phyloP scores from a whole-genome alignment of 768 basidiomycete genomes.

The Lanmaoa rubissima region DNA sequence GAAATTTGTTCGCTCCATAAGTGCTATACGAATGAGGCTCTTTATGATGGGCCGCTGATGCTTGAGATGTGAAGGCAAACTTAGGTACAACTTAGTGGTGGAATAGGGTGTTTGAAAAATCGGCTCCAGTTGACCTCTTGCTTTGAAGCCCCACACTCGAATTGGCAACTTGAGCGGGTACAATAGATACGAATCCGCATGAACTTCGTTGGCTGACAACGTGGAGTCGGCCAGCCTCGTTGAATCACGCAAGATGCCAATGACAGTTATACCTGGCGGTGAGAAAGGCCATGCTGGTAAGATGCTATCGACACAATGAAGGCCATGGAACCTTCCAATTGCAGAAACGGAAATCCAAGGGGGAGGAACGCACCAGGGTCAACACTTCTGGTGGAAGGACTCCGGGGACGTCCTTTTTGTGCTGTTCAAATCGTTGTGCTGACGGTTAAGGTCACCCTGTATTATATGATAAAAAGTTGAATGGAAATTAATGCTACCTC shows the following conservation, averaged over 20 bases:
- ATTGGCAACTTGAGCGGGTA: constrained; percentile 2
- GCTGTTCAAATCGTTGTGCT: neutral
- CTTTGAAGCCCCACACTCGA: neutral
- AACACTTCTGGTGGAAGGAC: too few relatives aligned
- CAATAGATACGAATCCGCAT: neutral
- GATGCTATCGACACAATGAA: neutral
- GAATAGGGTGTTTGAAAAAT: neutral
- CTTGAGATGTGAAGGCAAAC: neutral
- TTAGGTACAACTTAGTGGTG: neutral
- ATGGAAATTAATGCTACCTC: neutral
- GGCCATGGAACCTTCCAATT: neutral
- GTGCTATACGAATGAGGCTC: neutral
- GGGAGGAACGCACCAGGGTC: neutral
- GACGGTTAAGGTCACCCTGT: neutral
- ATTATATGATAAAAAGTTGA: neutral
- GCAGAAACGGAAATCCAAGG: neutral
- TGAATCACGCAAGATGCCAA: neutral
- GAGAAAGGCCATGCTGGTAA: neutral
- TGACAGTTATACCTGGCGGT: neutral
- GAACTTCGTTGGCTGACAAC: neutral
- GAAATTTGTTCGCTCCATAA: neutral
- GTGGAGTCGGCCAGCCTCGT: neutral
- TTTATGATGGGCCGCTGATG: neutral
- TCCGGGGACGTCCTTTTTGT: neutral
- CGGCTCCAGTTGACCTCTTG: neutral